Percentiles rank a stretch among this genome's conserved stretches.
These are phyloP conservation scores for Acorus gramineus DNA, from an alignment of 106 monocot genomes.

Conservation along the genomic window DNA sequence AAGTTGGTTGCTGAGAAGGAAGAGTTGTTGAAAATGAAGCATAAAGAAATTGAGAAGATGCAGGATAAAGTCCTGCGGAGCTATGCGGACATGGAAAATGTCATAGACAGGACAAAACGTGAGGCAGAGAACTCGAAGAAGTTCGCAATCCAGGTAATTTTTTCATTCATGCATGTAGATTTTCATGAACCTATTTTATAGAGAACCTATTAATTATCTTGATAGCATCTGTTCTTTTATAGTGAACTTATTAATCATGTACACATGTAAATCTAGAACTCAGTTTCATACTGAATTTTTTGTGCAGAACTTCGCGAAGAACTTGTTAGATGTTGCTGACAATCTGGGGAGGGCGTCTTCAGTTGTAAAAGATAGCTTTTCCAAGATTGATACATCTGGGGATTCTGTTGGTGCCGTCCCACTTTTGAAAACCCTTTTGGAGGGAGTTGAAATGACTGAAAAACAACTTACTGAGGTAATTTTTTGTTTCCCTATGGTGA, in stretches of 20 bases:
- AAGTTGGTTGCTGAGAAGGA: slow-evolving; percentile 40
- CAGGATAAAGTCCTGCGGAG: slow-evolving; percentile 44
- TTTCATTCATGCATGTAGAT: neutral
- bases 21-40: slow-evolving; percentile 27
- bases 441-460: slow-evolving; percentile 66
- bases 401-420: slow-evolving; percentile 38
- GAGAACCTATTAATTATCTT: too few relatives aligned
- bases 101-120: slow-evolving; percentile 40
- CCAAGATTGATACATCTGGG: neutral
- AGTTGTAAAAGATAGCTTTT: neutral
- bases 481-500: neutral
- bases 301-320: slow-evolving; percentile 75
- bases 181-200: neutral
- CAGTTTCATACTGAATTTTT: neutral
- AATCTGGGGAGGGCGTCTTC: slow-evolving; percentile 89
- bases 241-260: neutral
- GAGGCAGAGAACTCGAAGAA: slow-evolving; percentile 50
- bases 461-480: slow-evolving; percentile 1
- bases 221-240: neutral
- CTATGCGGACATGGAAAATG: slow-evolving; percentile 58
- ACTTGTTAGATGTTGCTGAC: slow-evolving; percentile 89
- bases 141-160: slow-evolving; percentile 42
- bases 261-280: too few relatives aligned
- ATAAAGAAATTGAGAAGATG: slow-evolving; percentile 40
- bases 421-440: slow-evolving; percentile 75